Percentiles rank a stretch among this genome's conserved stretches.
phyloP scores from a whole-genome alignment of 768 basidiomycete species.

The Tricholoma flavovirens region DNA sequence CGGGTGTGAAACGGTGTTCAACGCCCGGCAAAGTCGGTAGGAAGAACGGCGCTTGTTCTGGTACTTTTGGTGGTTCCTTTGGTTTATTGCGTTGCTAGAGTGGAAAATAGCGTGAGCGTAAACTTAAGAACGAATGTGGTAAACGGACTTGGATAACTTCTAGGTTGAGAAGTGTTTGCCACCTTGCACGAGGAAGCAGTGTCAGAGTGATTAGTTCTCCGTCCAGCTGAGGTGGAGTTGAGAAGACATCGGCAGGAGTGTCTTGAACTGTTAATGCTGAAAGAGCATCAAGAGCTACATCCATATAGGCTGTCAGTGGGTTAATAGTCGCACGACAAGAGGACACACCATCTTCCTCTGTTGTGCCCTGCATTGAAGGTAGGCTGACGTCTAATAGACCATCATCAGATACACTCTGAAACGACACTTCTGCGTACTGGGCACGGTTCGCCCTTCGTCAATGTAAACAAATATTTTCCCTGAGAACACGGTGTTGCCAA shows the following conservation, averaged over 20 bases:
- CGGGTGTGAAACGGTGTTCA: no score
- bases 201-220: slow-evolving; percentile 93
- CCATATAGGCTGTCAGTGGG: slow-evolving; percentile 1
- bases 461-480: slow-evolving; percentile 1
- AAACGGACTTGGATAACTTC: slow-evolving; percentile 81
- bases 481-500: not conserved
- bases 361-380: slow-evolving; percentile 79
- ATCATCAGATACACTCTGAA: slow-evolving; percentile 74
- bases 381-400: slow-evolving; percentile 64
- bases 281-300: slow-evolving; percentile 64
- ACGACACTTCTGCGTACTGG: slow-evolving; percentile 82
- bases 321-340: not conserved
- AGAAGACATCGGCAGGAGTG: slow-evolving; percentile 61
- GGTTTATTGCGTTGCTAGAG: slow-evolving; percentile 90
- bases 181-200: slow-evolving; percentile 83
- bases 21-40: slow-evolving; percentile 88
- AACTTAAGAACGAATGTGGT: not conserved
- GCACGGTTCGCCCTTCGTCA: slow-evolving; percentile 84
- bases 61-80: slow-evolving; percentile 90
- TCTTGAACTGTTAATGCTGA: slow-evolving; percentile 58
- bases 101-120: not conserved
- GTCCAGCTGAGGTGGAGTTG: slow-evolving; percentile 83
- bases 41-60: slow-evolving; percentile 96
- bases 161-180: slow-evolving; percentile 96
- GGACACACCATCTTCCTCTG: slow-evolving; percentile 70